Evolutionary conservation across 2,329 filamentous ascomycete species (phyloP), one percentile per base, ranked within the genome.

Genomic region (Zasmidium cellare): DNA sequence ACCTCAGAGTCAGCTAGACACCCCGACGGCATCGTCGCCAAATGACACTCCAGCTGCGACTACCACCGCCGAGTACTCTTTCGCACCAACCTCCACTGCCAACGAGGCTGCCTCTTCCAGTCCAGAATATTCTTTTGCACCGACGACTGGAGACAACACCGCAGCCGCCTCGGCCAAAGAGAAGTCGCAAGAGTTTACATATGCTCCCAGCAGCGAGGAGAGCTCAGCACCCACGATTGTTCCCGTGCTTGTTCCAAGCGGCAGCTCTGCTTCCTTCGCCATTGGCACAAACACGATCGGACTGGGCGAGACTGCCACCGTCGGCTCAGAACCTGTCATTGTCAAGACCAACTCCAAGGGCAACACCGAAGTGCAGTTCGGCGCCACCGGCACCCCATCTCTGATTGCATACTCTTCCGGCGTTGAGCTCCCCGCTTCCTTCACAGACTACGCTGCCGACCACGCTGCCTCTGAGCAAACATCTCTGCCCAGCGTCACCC

Each of bases 271-370:
- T n/a, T 31, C 52, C 28, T 56, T 51, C 44, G 25, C 58, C 45
- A 51, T 59, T 44, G 55, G 55, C 18, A 58, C 38, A 24, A 31
- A 60, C 49, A 60, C 58, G 3, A 50, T 56, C 12, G 47, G 45
- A 11, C 23, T 51, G 5, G 54, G 58, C 18, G 41, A 60, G 24
- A 56, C 54, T 3, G 14, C 51, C 18, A 57, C 53, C 18, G 24
- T 57, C 11, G 58, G 51, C 28, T 55, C 41, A 16, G 38, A 46
- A 16, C 58, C 55, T 14, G 24, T 55, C 2, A 47, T 55, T 9
- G n/a, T 55, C 18, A 51, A 60, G 35, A 55, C 55, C 14, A 55
- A 38, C 31, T 52, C 55, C 14, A 46, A 23, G 9, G 51, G 51
- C 41, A 45, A 55, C 28, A 53, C 55, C 9, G 31, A 60, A 38